These are phyloP conservation scores for Penicillium pulvis DNA, from an alignment of 495 filamentous ascomycete species.

Conservation along the genomic window DNA sequence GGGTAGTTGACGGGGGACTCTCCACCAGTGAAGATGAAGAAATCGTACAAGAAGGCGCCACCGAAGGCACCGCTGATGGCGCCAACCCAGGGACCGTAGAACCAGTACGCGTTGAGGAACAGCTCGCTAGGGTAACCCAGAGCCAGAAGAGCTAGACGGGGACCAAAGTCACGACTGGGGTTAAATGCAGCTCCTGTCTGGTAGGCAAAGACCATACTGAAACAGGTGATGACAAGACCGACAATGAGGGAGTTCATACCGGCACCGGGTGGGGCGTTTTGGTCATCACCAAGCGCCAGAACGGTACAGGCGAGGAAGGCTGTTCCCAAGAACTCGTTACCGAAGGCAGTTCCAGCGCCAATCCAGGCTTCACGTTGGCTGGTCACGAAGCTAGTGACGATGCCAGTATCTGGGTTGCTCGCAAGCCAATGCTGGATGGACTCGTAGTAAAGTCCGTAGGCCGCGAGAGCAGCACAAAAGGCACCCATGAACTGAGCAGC, in stretches of 20 bases:
- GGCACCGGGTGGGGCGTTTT: conserved; percentile 55
- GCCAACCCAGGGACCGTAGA: conserved; percentile 54
- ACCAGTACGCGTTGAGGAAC: conserved; percentile 51
- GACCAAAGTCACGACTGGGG: conserved; percentile 54
- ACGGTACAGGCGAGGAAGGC: conserved; percentile 47
- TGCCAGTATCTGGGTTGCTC: conserved; percentile 30
- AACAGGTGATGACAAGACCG: conserved; percentile 45
- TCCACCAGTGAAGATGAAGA: conserved; percentile 54
- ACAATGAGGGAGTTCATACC: conserved; percentile 55
- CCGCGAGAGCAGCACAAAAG: conserved; percentile 44
- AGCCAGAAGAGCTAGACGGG: conserved; percentile 43
- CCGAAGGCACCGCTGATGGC: conserved; percentile 46
- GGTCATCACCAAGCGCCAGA: conserved; percentile 56
- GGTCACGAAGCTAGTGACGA: conserved; percentile 46
- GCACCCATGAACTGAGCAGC: conserved; percentile 50
- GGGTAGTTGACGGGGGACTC: conserved; percentile 57
- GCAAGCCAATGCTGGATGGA: conserved; percentile 44
- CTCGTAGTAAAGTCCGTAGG: conserved; percentile 53
- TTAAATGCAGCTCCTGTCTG: conserved; percentile 53
- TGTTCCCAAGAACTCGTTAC: conserved; percentile 53
- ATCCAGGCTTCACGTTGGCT: conserved; percentile 47
- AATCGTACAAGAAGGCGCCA: conserved; percentile 54
- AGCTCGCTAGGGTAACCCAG: conserved; percentile 45
- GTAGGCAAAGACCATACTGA: conserved; percentile 48
- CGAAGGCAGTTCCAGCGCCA: conserved; percentile 48